Evolutionary conservation across 495 filamentous ascomycete genomes (phyloP).

Genomic region (Lichina pygmaea): DNA sequence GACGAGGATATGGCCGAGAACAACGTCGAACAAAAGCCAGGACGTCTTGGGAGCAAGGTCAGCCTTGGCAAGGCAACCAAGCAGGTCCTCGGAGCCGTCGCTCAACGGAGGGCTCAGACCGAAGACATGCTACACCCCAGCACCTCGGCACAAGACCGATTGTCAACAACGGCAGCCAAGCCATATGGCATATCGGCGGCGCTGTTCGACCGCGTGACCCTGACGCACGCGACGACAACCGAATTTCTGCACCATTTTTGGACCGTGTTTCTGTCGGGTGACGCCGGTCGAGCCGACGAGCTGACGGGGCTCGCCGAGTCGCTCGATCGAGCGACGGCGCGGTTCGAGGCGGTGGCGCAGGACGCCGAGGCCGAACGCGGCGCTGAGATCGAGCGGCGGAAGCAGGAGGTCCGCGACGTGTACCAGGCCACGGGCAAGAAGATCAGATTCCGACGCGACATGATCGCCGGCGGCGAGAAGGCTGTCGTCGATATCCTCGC

Average conservation of each 20-base stretch:
- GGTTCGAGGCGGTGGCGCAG: conserved; percentile 55
- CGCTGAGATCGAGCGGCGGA: conserved; percentile 26
- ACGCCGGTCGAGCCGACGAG: conserved; percentile 48
- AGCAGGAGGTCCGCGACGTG: conserved; percentile 37
- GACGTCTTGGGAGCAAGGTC: conserved; percentile 20
- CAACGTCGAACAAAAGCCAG: conserved; percentile 13
- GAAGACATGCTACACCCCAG: conserved; percentile 11
- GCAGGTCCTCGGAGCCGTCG: conserved; percentile 27
- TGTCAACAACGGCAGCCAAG: conserved; percentile 14
- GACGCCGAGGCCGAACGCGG: conserved; percentile 52
- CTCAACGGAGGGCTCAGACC: conserved; percentile 24
- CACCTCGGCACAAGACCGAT: conserved; percentile 3
- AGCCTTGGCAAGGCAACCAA: conserved; percentile 25
- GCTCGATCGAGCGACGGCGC: conserved; percentile 41
- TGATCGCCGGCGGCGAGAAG: conserved; percentile 43
- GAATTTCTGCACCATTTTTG: conserved; percentile 97
- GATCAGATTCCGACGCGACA: conserved; percentile 31
- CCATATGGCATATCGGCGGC: conserved; percentile 32
- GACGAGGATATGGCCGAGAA: conserved; percentile 24
- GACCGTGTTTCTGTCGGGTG: conserved; percentile 63
- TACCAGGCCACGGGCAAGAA: conserved; percentile 43
- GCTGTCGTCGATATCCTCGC: conserved; percentile 50
- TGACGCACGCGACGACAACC: conserved; percentile 75
- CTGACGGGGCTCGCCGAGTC: conserved; percentile 52
- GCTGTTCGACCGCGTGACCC: conserved; percentile 43